These are phyloP conservation scores for Raffaelea albimanens DNA, from an alignment of 2,329 filamentous ascomycete genomes.

Conservation along the genomic window DNA sequence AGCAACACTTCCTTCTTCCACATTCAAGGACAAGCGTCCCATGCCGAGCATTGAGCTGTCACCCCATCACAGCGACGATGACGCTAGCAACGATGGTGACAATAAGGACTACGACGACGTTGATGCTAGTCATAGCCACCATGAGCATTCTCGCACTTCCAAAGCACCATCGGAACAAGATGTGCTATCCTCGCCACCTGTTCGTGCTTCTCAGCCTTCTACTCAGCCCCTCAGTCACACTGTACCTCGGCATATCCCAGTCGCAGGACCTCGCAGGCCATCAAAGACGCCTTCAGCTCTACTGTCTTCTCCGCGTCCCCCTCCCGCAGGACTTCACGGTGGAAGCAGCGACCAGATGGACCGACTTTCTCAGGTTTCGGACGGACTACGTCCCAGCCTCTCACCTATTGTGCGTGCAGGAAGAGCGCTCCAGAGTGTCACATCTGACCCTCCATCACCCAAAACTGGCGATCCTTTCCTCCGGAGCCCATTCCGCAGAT, in stretches of 20 bases:
- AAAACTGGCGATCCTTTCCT: conserved; percentile 39
- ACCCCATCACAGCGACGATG: background rate
- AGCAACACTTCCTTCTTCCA: too few species aligned
- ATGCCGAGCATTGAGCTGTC: conserved; percentile 1
- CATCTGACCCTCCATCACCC: conserved; percentile 49
- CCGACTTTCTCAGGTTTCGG: conserved; percentile 18
- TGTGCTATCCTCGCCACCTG: conserved; percentile 7
- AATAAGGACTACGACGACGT: conserved; percentile 5
- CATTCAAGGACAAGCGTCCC: too few species aligned
- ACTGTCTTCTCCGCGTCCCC: conserved; percentile 9
- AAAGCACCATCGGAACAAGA: background rate
- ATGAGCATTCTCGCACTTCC: too few species aligned
- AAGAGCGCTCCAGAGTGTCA: conserved; percentile 45
- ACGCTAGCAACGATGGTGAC: background rate
- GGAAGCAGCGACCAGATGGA: conserved; percentile 7
- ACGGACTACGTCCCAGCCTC: conserved; percentile 32
- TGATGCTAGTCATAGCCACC: background rate
- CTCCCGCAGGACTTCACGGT: background rate
- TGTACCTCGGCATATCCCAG: background rate
- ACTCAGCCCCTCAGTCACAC: background rate
- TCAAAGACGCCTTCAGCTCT: background rate
- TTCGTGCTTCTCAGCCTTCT: background rate
- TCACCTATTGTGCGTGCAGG: conserved; percentile 52
- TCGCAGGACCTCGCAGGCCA: too few species aligned
- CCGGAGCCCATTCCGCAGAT: conserved; percentile 45